Conservation (phyloP, 805 yeast species). For the Candida insectalens region DNA sequence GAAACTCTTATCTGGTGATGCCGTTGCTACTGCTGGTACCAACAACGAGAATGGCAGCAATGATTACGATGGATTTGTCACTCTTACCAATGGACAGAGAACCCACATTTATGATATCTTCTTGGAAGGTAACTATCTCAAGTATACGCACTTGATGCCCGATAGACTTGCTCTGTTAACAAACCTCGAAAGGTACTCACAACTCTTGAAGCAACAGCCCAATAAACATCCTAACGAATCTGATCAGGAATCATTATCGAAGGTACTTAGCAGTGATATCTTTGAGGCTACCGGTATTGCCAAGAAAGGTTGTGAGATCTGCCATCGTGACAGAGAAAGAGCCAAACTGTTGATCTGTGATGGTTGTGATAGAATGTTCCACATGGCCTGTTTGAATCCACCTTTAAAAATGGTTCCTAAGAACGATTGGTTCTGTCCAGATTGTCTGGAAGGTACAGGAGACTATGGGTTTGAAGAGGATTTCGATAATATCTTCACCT, state of each 20-base stretch:
- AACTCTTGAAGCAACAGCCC: neutral
- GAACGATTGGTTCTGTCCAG: conserved; percentile 72
- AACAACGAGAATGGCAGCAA: conserved; percentile 8
- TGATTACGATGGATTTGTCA: conserved; percentile 9
- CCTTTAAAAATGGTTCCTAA: conserved; percentile 42
- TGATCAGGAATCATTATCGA: neutral
- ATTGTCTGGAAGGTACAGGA: conserved; percentile 72
- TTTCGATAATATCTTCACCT: conserved; percentile 34
- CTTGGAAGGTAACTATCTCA: conserved; percentile 6
- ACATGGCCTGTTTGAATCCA: conserved; percentile 56
- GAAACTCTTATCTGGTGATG: neutral
- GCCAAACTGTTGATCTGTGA: conserved; percentile 51
- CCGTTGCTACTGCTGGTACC: too few relatives aligned
- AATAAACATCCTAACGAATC: neutral
- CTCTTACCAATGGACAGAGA: conserved; percentile 8
- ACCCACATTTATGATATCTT: conserved; percentile 25
- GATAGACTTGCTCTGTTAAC: conserved; percentile 7
- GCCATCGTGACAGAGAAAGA: conserved; percentile 37
- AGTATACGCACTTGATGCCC: conserved; percentile 4
- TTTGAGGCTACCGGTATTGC: neutral
- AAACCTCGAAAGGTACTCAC: conserved; percentile 11
- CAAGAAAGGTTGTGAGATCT: conserved; percentile 23
- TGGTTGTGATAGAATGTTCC: conserved; percentile 65
- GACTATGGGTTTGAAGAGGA: conserved; percentile 80
- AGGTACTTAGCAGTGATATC: neutral